These are phyloP conservation scores for Spathaspora gorwiae DNA, from an alignment of 805 yeast species.

Conservation along the genomic window DNA sequence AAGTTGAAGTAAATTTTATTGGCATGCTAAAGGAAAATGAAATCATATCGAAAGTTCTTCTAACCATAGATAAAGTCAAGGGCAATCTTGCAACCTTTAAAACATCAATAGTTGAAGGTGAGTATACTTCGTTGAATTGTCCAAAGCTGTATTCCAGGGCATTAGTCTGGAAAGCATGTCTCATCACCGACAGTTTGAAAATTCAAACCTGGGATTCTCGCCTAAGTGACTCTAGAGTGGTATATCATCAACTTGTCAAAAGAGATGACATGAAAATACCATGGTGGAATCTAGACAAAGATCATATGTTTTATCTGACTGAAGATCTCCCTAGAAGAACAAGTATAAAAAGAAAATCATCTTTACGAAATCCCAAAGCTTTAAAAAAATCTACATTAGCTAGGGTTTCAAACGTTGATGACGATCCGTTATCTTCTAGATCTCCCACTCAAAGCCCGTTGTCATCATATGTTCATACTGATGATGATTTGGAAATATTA, in stretches of 20 bases:
- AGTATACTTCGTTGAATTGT: constrained; percentile 18
- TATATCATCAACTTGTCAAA: constrained; percentile 29
- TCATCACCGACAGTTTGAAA: constrained; percentile 33
- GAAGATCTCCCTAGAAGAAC: constrained; percentile 11
- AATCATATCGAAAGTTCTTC: constrained; percentile 30
- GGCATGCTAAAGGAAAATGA: constrained; percentile 27
- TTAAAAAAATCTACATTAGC: constrained; percentile 11
- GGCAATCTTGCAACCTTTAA: constrained; percentile 24
- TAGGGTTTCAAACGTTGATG: constrained; percentile 15
- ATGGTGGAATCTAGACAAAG: constrained; percentile 32
- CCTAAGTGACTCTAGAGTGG: constrained; percentile 26
- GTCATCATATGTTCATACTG: not conserved
- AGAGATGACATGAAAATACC: constrained; percentile 31
- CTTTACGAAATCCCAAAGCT: not conserved
- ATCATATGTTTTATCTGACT: constrained; percentile 21
- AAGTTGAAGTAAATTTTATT: not conserved
- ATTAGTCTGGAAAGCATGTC: constrained; percentile 35
- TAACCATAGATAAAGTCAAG: constrained; percentile 33
- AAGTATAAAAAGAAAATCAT: constrained; percentile 5
- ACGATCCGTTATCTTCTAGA: constrained; percentile 7
- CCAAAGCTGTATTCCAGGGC: constrained; percentile 22
- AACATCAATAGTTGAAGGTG: constrained; percentile 23
- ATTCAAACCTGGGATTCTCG: constrained; percentile 29
- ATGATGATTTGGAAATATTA: constrained; percentile 37
- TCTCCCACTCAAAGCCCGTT: not conserved